Conservation (phyloP, 2,329 filamentous ascomycete genomes). For the Colletotrichum sp. region DNA sequence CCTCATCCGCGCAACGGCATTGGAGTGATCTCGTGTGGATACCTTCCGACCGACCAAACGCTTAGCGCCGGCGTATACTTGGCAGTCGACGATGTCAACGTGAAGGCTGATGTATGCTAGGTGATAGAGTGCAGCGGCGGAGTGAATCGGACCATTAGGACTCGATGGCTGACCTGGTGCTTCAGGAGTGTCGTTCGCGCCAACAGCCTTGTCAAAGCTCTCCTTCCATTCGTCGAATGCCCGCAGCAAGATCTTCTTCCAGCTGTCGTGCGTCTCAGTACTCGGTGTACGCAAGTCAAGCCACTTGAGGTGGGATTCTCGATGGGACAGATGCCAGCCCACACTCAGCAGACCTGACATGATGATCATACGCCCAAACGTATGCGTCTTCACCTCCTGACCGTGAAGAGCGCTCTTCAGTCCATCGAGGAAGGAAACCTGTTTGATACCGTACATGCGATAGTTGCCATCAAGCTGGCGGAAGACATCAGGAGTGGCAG, state of each 20-base stretch:
- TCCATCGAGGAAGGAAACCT: conserved; percentile 82
- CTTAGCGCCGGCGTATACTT: conserved; percentile 84
- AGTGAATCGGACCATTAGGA: conserved; percentile 72
- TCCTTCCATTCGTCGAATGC: conserved; percentile 89
- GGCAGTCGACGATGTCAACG: conserved; percentile 87
- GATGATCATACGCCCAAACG: conserved; percentile 87
- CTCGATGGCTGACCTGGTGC: conserved; percentile 56
- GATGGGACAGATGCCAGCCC: conserved; percentile 89
- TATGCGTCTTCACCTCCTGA: conserved; percentile 81
- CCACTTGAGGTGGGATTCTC: conserved; percentile 84
- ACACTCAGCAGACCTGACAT: conserved; percentile 92
- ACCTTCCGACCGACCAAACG: conserved; percentile 81
- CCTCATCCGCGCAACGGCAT: conserved; percentile 77
- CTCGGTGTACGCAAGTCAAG: conserved; percentile 70
- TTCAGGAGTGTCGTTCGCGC: conserved; percentile 36
- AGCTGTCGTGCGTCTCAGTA: conserved; percentile 71
- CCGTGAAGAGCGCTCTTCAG: conserved; percentile 84
- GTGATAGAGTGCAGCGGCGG: conserved; percentile 81
- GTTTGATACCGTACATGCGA: conserved; percentile 79
- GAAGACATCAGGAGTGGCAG: conserved; percentile 77
- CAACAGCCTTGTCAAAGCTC: conserved; percentile 78
- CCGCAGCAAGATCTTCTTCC: conserved; percentile 76
- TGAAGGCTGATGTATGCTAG: conserved; percentile 89
- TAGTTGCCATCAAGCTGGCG: conserved; percentile 78
- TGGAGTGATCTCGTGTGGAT: conserved; percentile 75